Conservation (phyloP, 164 flowering plant species). For the Magnolia officinalis region DNA sequence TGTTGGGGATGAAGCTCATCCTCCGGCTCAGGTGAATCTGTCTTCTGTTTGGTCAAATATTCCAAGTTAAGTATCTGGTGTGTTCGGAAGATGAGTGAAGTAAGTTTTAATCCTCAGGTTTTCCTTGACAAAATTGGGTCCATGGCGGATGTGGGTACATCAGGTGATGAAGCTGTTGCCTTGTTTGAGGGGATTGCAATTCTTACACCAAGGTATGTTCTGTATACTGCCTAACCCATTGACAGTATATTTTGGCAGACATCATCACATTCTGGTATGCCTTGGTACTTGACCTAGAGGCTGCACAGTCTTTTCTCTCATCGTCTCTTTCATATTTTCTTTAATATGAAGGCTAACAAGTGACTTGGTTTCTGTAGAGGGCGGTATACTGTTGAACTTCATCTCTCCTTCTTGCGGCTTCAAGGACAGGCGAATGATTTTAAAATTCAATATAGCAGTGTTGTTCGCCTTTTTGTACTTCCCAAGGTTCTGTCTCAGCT, state of each 20-base stretch:
- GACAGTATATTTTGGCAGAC: not conserved
- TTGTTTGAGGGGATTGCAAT: constrained; percentile 90
- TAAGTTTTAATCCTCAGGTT: constrained; percentile 40
- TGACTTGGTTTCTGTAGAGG: constrained; percentile 51
- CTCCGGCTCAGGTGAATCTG: constrained; percentile 78
- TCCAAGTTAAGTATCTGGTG: not conserved
- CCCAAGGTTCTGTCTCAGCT: constrained; percentile 64
- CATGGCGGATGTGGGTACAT: constrained; percentile 88
- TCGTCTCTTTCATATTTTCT: not conserved
- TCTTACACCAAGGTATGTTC: constrained; percentile 88
- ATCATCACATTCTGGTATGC: not conserved
- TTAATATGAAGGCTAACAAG: not conserved
- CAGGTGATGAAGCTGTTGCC: constrained; percentile 89
- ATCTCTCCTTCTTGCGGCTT: constrained; percentile 81
- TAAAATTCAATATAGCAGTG: constrained; percentile 97
- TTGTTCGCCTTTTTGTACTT: constrained; percentile 86
- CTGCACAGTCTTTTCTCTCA: not conserved
- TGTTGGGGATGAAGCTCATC: constrained; percentile 92
- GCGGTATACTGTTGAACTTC: constrained; percentile 91
- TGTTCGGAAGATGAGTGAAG: not conserved
- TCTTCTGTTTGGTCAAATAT: not conserved
- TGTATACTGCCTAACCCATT: not conserved
- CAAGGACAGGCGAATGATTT: constrained; percentile 98
- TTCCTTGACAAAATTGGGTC: constrained; percentile 84
- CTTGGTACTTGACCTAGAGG: not conserved